Evolutionary conservation across 495 filamentous ascomycete species (phyloP).

Genomic region (Melanomma pulvis-pyrius): DNA sequence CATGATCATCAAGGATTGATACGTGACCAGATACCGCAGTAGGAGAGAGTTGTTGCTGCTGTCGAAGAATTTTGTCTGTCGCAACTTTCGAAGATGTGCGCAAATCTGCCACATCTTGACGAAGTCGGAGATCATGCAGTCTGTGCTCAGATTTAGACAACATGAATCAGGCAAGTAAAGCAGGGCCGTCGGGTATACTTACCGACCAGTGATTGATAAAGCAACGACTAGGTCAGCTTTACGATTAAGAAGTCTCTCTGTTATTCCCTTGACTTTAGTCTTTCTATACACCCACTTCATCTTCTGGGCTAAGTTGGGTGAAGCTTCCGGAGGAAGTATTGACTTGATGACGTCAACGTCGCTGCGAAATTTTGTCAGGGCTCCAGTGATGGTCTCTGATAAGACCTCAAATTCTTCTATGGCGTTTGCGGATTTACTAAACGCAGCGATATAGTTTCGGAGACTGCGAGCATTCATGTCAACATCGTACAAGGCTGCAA

Average conservation of each 20-base stretch:
- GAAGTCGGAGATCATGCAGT: neutral
- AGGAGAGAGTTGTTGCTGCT: neutral
- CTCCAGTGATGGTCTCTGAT: neutral
- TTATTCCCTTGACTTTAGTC: slow-evolving; percentile 3
- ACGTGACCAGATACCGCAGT: neutral
- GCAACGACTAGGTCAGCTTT: slow-evolving; percentile 2
- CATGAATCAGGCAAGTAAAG: neutral
- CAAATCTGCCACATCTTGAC: neutral
- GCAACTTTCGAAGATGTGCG: neutral
- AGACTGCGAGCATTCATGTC: slow-evolving; percentile 11
- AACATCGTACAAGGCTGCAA: slow-evolving; percentile 12
- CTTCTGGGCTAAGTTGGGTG: neutral
- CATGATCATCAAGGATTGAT: neutral
- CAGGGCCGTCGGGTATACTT: neutral
- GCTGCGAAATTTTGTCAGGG: slow-evolving; percentile 1
- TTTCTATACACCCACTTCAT: slow-evolving; percentile 11
- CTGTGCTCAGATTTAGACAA: neutral
- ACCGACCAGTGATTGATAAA: slow-evolving; percentile 2
- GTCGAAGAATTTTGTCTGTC: neutral
- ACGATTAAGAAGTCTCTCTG: neutral
- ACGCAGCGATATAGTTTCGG: slow-evolving; percentile 17
- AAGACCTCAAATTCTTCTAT: slow-evolving; percentile 14
- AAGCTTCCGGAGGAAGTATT: neutral
- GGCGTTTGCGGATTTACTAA: neutral
- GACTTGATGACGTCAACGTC: neutral